Evolutionary conservation across 176 grass and related monocot genomes (phyloP).

Genomic region (Rhynchospora breviuscula): DNA sequence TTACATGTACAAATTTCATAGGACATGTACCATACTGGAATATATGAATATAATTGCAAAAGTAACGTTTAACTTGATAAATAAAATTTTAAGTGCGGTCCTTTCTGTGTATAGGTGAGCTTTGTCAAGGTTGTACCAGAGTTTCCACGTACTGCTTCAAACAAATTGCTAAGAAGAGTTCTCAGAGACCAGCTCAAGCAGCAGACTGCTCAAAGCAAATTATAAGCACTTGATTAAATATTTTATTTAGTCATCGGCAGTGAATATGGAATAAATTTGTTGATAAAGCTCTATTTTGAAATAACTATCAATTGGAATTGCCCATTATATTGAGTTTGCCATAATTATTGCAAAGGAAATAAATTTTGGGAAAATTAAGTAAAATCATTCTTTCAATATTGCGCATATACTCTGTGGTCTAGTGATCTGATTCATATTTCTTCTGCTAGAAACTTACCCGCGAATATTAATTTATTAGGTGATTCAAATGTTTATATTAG

Average conservation of each 20-base stretch:
- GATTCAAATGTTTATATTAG: background rate
- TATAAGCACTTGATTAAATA: constrained; percentile 29
- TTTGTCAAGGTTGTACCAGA: constrained; percentile 78
- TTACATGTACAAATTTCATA: background rate
- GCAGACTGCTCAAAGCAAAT: constrained; percentile 44
- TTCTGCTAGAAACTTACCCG: background rate
- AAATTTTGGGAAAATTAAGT: background rate
- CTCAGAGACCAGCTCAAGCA: constrained; percentile 61
- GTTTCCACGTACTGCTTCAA: constrained; percentile 88
- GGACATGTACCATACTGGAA: background rate
- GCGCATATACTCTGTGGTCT: no score
- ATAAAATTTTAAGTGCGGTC: background rate
- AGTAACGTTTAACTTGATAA: background rate
- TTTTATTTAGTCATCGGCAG: background rate
- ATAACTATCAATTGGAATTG: background rate
- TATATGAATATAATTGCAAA: background rate
- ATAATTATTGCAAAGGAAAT: background rate
- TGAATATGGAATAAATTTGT: constrained; percentile 12
- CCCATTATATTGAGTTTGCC: background rate
- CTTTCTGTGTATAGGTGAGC: constrained; percentile 45
- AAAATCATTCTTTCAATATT: no score
- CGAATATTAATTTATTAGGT: background rate
- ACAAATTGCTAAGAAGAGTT: constrained; percentile 85
- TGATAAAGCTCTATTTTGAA: background rate
- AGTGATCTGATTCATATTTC: background rate